Conservation (phyloP, 805 yeast species). For the Saturnispora saitoi region DNA sequence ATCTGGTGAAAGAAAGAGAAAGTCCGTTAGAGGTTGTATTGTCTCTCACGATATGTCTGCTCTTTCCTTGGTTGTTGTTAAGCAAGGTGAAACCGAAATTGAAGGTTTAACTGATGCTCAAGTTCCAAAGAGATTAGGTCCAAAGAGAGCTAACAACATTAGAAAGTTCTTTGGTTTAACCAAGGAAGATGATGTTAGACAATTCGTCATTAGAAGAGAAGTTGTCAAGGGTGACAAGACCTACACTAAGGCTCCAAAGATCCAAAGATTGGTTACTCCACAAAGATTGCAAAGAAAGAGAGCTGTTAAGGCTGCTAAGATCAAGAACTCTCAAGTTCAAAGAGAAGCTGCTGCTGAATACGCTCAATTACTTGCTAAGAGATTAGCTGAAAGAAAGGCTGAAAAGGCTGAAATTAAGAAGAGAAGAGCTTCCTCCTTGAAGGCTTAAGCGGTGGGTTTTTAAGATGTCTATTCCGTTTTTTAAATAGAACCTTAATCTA, state of each 20-base stretch:
- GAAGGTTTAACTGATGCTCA: constrained; percentile 92
- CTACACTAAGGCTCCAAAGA: constrained; percentile 99
- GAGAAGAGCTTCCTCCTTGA: constrained; percentile 99
- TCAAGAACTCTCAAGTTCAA: constrained; percentile 95
- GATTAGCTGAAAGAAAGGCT: constrained; percentile 97
- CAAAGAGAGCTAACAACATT: constrained; percentile 99
- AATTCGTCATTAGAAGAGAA: constrained; percentile 96
- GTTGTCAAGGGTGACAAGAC: constrained; percentile 96
- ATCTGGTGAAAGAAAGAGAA: constrained; percentile 99
- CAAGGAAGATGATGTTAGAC: constrained; percentile 86
- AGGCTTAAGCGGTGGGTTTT: constrained; percentile 42
- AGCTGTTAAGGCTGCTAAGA: constrained; percentile 86
- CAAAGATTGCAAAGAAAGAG: constrained; percentile 99
- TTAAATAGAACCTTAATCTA: constrained; percentile 1
- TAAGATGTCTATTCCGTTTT: constrained; percentile 2
- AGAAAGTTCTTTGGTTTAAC: constrained; percentile 98
- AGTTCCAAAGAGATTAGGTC: constrained; percentile 98
- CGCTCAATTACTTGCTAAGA: constrained; percentile 96
- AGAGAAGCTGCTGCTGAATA: constrained; percentile 99
- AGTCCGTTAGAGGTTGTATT: constrained; percentile 99
- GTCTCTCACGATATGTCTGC: constrained; percentile 96
- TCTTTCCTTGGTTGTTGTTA: constrained; percentile 84
- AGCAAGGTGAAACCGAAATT: constrained; percentile 95
- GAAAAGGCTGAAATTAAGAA: constrained; percentile 97
- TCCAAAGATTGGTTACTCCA: constrained; percentile 99